A percentile compares a stretch with the other conserved stretches of the same genome.
Evolutionary conservation across 192 early-diverging fungal species (phyloP).

Genomic region (Gaertneriomyces sp.): DNA sequence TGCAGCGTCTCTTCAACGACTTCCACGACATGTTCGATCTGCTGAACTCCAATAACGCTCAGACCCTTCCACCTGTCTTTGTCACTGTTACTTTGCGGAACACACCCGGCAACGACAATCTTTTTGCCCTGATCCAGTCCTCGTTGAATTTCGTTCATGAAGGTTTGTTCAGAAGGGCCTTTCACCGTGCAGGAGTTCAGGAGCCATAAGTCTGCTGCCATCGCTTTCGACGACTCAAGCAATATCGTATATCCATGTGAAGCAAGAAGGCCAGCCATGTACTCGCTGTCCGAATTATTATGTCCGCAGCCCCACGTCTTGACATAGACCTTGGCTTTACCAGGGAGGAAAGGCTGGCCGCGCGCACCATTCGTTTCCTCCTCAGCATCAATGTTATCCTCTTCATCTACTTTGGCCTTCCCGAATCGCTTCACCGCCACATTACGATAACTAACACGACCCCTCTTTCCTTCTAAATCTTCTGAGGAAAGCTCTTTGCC

Average conservation of each 20-base stretch:
- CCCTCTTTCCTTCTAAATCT: not conserved
- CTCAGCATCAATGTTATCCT: not conserved
- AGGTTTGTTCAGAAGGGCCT: slow-evolving; percentile 53
- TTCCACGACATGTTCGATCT: slow-evolving; percentile 57
- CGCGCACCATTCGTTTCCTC: not conserved
- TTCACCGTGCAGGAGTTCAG: slow-evolving; percentile 63
- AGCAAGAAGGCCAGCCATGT: slow-evolving; percentile 55
- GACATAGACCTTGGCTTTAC: slow-evolving; percentile 43
- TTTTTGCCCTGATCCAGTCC: slow-evolving; percentile 46
- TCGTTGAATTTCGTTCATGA: slow-evolving; percentile 50
- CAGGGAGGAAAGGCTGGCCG: slow-evolving; percentile 40
- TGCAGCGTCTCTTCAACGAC: slow-evolving; percentile 60
- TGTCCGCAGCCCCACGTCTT: slow-evolving; percentile 52
- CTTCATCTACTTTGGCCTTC: not conserved
- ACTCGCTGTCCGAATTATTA: slow-evolving; percentile 48
- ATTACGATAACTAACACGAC: not conserved
- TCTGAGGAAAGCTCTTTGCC: not conserved
- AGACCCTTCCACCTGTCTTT: slow-evolving; percentile 43
- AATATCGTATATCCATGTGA: slow-evolving; percentile 48
- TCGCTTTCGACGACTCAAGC: slow-evolving; percentile 37
- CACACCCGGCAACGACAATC: slow-evolving; percentile 59
- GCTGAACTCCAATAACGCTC: slow-evolving; percentile 54
- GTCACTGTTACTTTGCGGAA: slow-evolving; percentile 45
- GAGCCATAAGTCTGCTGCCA: slow-evolving; percentile 54
- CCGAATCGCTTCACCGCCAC: slow-evolving; percentile 8